Percentiles rank a stretch among this genome's conserved stretches.
Evolutionary conservation across 306 rosid species (phyloP).

Genomic region (Trifolium subterraneum): DNA sequence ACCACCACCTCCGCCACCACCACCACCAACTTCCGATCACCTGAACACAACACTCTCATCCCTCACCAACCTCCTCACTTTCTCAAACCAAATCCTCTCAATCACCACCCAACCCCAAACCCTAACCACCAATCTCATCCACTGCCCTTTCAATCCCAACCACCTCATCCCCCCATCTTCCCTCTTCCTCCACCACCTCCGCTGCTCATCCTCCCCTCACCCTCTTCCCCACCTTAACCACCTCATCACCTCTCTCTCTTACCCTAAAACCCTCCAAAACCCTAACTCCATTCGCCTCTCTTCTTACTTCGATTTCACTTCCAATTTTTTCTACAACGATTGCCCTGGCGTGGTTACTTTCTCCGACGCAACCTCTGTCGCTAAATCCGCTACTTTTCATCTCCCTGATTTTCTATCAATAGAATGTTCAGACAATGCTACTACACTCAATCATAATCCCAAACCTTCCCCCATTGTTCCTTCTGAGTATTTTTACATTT

Average conservation of each 20-base stretch:
- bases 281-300: constrained; percentile 48
- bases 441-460: neutral
- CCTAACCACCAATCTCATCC: constrained; percentile 43
- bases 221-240: constrained; percentile 40
- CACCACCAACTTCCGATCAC: neutral
- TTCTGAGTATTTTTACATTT: constrained; percentile 58
- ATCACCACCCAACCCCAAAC: constrained; percentile 32
- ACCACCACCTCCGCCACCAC: neutral
- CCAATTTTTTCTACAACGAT: constrained; percentile 63
- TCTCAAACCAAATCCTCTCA: constrained; percentile 44
- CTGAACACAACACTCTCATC: constrained; percentile 48
- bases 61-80: constrained; percentile 53
- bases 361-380: constrained; percentile 41
- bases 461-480: constrained; percentile 52
- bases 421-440: constrained; percentile 42
- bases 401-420: constrained; percentile 66
- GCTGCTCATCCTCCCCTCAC: constrained; percentile 64
- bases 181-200: constrained; percentile 72
- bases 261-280: constrained; percentile 57
- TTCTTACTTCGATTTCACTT: constrained; percentile 49
- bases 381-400: constrained; percentile 43
- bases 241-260: constrained; percentile 48
- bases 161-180: constrained; percentile 64
- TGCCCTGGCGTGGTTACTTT: constrained; percentile 71
- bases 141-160: constrained; percentile 61